Base-by-base conservation (phyloP, 148 eudicot species). In the Fagopyrum esculentum region DNA sequence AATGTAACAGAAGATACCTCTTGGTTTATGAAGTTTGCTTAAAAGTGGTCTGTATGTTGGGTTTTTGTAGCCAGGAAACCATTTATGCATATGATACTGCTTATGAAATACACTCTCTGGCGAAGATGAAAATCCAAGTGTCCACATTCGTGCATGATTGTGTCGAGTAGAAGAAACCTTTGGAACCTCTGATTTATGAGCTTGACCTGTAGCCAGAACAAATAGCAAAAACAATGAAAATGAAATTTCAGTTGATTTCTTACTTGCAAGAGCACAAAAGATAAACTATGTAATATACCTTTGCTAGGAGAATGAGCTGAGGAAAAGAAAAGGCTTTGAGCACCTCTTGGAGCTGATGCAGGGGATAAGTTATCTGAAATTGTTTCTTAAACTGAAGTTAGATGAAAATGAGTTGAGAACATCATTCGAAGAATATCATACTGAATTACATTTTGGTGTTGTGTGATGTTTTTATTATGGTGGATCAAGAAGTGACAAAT, bases 121-220 rank as follows among this genome's bases (percentile, higher is more conserved):
- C 0, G 54, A 71, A 49, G 74, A 71, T 47, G 74, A 71, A 43
- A 40, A 13, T 35, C 71, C 71, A 66, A 12, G 71, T 35, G 71
- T 66, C 47, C 71, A 43, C 71, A 66, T 66, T 66, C 47, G 69
- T 63, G 69, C 45, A 63, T 63, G 47, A 66, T 66, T 45, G 12
- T 22, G 45, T 63, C 15, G 71, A 40, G 71, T 40, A 66, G 47
- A 40, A 12, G 71, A 15, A n/a, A 40, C 17, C 9, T 9, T 40
- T 35, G 46, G 71, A 66, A 46, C 17, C 47, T 35, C 71, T 40
- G 71, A 4, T 35, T 8, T 43, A 66, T 15, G 71, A 40, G 15
- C 71, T 66, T 66, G n/a, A 43, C 47, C 71, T 66, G 46, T 43
- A 63, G 47, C 45, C 45, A 66, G 46, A 5, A 40, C 11, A 35